These are phyloP conservation scores for Nakazawaea wickerhamii DNA, from an alignment of 805 yeast genomes.

Conservation along the genomic window DNA sequence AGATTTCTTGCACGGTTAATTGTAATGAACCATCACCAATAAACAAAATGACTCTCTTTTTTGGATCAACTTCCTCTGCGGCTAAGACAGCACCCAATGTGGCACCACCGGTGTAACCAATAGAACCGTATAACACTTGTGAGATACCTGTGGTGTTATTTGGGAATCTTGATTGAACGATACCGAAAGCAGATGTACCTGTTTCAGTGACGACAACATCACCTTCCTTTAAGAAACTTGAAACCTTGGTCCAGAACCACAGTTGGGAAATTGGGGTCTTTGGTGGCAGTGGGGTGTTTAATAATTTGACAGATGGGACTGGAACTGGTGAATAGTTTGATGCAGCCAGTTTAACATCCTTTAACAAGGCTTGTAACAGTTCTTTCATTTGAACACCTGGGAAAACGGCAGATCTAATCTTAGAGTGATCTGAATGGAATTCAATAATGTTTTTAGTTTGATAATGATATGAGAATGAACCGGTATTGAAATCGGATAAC, in stretches of 20 bases:
- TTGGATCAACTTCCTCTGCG: constrained; percentile 55
- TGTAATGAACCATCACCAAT: constrained; percentile 76
- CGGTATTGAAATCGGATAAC: constrained; percentile 86
- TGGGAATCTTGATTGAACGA: constrained; percentile 62
- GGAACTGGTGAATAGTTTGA: constrained; percentile 44
- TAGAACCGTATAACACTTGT: constrained; percentile 74
- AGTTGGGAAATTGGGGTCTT: constrained; percentile 51
- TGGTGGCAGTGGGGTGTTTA: constrained; percentile 39
- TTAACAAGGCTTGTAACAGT: constrained; percentile 39
- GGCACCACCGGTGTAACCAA: constrained; percentile 67
- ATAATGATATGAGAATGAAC: constrained; percentile 67
- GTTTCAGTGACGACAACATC: constrained; percentile 68
- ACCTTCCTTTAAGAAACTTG: constrained; percentile 59
- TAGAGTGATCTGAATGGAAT: constrained; percentile 73
- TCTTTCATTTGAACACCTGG: constrained; percentile 69
- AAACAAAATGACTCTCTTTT: constrained; percentile 58
- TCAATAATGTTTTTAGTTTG: constrained; percentile 71
- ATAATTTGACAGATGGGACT: constrained; percentile 47
- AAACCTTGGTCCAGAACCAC: constrained; percentile 63
- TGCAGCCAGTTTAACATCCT: constrained; percentile 31
- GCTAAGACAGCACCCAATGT: constrained; percentile 66
- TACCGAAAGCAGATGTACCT: constrained; percentile 73
- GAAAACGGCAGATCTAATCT: constrained; percentile 64
- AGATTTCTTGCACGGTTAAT: constrained; percentile 68
- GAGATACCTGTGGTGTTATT: constrained; percentile 57